Conservation (phyloP, 2,329 filamentous ascomycete species). For the Aspergillus pseudotamarii region DNA sequence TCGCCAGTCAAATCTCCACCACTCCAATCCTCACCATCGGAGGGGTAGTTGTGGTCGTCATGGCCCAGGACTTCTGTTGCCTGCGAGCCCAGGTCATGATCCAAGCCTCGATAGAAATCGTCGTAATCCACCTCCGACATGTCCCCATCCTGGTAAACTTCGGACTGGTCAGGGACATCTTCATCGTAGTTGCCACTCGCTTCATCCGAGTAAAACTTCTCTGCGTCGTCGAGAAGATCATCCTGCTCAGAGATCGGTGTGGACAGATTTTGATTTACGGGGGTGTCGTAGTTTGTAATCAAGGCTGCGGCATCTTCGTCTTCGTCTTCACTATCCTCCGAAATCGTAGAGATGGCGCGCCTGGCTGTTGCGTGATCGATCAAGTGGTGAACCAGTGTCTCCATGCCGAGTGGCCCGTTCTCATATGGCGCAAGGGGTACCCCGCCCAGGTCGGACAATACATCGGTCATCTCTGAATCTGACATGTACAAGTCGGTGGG, state of each 20-base stretch:
- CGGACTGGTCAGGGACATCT: conserved; percentile 13
- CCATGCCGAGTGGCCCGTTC: conserved; percentile 22
- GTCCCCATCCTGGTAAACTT: background rate
- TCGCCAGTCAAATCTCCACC: conserved; percentile 17
- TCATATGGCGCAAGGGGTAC: conserved; percentile 23
- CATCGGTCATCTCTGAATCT: conserved; percentile 29
- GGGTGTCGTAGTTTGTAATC: conserved; percentile 29
- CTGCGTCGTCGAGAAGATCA: conserved; percentile 36
- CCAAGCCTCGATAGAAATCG: conserved; percentile 32
- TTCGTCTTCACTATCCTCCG: conserved; percentile 19
- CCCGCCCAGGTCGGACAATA: conserved; percentile 23
- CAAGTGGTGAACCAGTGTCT: conserved; percentile 21
- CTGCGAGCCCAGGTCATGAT: conserved; percentile 23
- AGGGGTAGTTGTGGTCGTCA: conserved; percentile 21
- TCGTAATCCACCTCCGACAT: conserved; percentile 32
- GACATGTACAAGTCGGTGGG: conserved; percentile 24
- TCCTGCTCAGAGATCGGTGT: conserved; percentile 23
- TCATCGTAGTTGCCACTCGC: conserved; percentile 24
- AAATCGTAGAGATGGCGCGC: conserved; percentile 27
- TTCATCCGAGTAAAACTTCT: conserved; percentile 36
- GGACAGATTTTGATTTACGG: conserved; percentile 15
- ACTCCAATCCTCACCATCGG: conserved; percentile 20
- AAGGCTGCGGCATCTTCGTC: conserved; percentile 24
- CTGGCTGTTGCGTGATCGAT: conserved; percentile 17
- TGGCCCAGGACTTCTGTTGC: conserved; percentile 15